Conservation (phyloP, 768 basidiomycete genomes). For the Daedaleopsis sinensis region DNA sequence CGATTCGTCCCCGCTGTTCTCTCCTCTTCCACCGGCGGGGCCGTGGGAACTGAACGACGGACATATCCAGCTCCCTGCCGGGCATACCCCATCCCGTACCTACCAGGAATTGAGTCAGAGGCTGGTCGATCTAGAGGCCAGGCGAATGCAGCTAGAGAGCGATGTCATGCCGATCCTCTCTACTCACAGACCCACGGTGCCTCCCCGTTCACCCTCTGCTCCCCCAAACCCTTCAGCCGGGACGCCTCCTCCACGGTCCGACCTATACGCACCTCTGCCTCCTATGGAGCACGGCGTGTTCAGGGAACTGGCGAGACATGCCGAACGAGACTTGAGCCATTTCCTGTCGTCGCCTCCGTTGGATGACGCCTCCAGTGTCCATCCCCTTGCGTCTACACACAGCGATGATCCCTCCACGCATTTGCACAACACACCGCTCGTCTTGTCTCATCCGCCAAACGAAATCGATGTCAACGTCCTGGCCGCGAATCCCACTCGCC, state of each 20-base stretch:
- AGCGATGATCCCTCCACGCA: background rate
- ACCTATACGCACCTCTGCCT: background rate
- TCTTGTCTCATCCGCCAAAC: background rate
- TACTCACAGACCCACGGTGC: background rate
- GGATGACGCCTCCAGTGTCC: too few species aligned
- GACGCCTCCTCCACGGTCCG: background rate
- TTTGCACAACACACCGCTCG: background rate
- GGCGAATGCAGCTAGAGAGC: background rate
- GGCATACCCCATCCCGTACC: background rate
- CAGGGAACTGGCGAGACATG: too few species aligned
- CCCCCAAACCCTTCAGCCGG: background rate
- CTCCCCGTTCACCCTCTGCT: background rate
- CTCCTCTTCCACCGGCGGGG: too few species aligned
- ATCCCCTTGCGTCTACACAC: background rate
- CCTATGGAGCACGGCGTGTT: too few species aligned
- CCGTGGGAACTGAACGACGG: too few species aligned
- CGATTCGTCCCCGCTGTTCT: background rate
- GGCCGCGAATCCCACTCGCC: background rate
- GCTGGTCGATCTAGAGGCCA: background rate
- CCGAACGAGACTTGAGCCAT: too few species aligned
- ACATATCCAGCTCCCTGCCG: background rate
- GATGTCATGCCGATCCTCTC: background rate
- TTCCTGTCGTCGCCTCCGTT: too few species aligned
- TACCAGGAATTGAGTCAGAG: background rate
- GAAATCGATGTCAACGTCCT: background rate